Conservation (phyloP, 768 basidiomycete species). For the Cystobasidium onofrii region DNA sequence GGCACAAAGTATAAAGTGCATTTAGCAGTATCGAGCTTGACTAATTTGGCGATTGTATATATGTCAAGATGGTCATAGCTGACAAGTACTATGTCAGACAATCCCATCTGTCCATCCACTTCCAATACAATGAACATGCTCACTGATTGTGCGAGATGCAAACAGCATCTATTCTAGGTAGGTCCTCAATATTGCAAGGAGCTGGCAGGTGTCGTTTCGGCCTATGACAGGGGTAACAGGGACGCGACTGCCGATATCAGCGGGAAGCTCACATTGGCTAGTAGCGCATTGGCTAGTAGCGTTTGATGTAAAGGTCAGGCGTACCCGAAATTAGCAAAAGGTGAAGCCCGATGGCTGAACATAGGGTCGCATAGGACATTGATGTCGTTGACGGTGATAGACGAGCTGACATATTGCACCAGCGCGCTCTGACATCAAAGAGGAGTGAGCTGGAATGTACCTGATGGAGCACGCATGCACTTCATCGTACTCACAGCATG, state of each 20-base stretch:
- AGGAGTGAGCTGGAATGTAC: too few relatives aligned
- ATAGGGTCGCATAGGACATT: slow-evolving; percentile 23
- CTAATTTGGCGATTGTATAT: slow-evolving; percentile 44
- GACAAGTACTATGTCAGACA: too few relatives aligned
- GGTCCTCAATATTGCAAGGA: slow-evolving; percentile 47
- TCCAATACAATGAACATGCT: slow-evolving; percentile 31
- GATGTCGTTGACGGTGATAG: not conserved
- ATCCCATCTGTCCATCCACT: too few relatives aligned
- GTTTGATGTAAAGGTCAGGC: not conserved
- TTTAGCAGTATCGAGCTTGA: slow-evolving; percentile 35
- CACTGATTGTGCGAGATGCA: slow-evolving; percentile 51
- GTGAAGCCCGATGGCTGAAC: slow-evolving; percentile 4
- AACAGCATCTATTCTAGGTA: slow-evolving; percentile 49
- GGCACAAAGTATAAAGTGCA: slow-evolving; percentile 47
- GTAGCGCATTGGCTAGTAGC: too few relatives aligned
- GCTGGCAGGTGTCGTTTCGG: slow-evolving; percentile 41
- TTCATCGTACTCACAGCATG: slow-evolving; percentile 8
- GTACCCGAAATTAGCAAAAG: not conserved
- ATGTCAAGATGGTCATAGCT: slow-evolving; percentile 52
- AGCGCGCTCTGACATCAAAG: too few relatives aligned
- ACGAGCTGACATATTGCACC: too few relatives aligned
- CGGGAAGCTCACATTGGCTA: not conserved
- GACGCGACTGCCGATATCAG: not conserved
- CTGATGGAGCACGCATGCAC: too few relatives aligned
- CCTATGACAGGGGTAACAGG: not conserved